Percentiles rank a stretch among this genome's conserved stretches.
Conservation (phyloP, 306 rosid genomes). For the Sicyos edulis region DNA sequence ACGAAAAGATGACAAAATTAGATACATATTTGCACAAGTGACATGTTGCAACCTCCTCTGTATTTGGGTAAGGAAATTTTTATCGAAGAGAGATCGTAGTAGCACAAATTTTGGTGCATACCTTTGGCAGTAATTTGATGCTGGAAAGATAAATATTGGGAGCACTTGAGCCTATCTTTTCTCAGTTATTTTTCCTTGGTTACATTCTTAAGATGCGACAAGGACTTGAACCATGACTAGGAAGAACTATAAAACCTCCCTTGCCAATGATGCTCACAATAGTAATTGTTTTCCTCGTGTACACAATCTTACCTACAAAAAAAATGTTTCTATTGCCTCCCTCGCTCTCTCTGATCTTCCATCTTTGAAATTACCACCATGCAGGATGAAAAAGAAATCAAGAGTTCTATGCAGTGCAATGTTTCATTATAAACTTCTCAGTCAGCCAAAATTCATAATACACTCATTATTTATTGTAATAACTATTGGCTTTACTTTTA, state of each 20-base stretch:
- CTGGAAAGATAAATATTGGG: background rate
- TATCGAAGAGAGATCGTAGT: background rate
- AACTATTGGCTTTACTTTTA: background rate
- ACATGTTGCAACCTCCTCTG: background rate
- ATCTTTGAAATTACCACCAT: background rate
- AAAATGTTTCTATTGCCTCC: background rate
- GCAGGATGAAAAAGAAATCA: background rate
- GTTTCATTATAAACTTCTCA: slow-evolving; percentile 9
- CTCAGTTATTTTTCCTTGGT: background rate
- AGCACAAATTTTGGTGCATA: background rate
- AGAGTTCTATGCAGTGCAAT: background rate
- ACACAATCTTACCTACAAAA: background rate
- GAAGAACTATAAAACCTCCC: background rate
- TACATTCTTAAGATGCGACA: background rate
- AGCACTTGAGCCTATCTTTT: background rate
- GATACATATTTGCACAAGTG: background rate
- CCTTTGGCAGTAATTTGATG: background rate
- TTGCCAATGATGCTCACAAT: background rate
- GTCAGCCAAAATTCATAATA: background rate
- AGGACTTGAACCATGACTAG: background rate
- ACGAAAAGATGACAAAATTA: background rate
- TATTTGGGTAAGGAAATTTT: background rate
- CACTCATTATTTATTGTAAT: background rate
- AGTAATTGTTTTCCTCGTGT: background rate
- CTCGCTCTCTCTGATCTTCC: background rate